Evolutionary conservation across 2,329 filamentous ascomycete genomes (phyloP), one percentile per base, ranked within the genome.

Genomic region (Phaeosphaeriaceae sp.): DNA sequence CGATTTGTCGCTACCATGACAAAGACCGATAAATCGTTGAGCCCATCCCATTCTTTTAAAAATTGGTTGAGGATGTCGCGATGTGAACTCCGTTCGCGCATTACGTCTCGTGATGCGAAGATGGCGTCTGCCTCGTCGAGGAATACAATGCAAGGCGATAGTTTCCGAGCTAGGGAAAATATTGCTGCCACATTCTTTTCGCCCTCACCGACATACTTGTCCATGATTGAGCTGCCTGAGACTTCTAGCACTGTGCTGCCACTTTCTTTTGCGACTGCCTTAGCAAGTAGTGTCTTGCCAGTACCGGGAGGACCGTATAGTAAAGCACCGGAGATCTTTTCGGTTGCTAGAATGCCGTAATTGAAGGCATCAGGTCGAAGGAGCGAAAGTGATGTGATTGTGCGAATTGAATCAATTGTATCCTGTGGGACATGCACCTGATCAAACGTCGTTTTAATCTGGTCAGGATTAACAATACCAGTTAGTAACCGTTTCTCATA

Each of bases 1-100:
- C 93, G 83, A 73, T 99, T 97, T 7, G 92, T 97, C 21, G 94
- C 93, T 0, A 97, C 92, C 92, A 99, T 97, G 73, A 99, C 93
- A 71, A 99, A 97, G 2, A 93, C 91, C 15, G 88, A 89, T 38
- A 86, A 83, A 50, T 86, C 81, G 61, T 89, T 88, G 79, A 97
- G 87, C 9, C 94, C 94, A 63, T 97, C 94, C 94, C 93, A 97
- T 72, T 97, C 93, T 45, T 92, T 88, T 41, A 99, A 78, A 72
- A 97, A 97, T 74, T 99, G 93, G 68, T 97, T 99, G 72, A 97
- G 92, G 46, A 94, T 87, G 71, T 97, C 93, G 41, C 92, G 85
- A 61, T 95, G 90, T 1, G 84, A 87, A 5, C 84, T 84, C 23
- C 89, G 82, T 60, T 85, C 86, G 50, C 82, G 81, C 18, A 82